Conservation (phyloP, 208 protist genomes). For the Trypanosomatidae sp. region DNA sequence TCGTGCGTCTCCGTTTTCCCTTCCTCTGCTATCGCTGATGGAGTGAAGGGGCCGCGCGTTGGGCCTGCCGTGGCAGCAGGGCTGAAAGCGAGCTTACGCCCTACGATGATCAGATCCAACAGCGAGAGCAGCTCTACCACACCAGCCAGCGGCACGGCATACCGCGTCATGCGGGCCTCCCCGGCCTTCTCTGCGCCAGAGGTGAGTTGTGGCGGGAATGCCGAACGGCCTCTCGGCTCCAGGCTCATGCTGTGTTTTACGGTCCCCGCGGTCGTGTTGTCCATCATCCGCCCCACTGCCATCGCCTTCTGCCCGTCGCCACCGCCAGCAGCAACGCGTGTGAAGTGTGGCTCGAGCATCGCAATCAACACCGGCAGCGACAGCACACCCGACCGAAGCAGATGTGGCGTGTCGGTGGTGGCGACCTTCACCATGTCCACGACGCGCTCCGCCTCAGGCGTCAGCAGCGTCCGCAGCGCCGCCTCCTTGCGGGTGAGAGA, state of each 20-base stretch:
- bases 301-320: background rate
- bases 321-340: background rate
- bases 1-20: background rate
- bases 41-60: background rate
- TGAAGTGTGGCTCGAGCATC: conserved; percentile 24
- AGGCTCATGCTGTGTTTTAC: no score
- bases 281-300: background rate
- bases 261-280: background rate
- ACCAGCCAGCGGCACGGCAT: conserved; percentile 18
- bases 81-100: conserved; percentile 25
- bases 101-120: conserved; percentile 29
- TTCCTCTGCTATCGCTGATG: background rate
- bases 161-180: conserved; percentile 1
- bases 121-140: conserved; percentile 23
- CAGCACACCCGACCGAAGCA: conserved; percentile 26
- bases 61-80: background rate
- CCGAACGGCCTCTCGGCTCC: no score
- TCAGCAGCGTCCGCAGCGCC: conserved; percentile 14
- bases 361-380: conserved; percentile 16
- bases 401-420: conserved; percentile 27
- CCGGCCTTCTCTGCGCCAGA: no score
- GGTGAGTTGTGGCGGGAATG: background rate
- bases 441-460: conserved; percentile 11
- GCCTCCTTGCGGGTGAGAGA: conserved; percentile 1
- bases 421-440: conserved; percentile 26